Base-by-base conservation (phyloP, 768 basidiomycete species). In the Rhodocollybia butyracea region DNA sequence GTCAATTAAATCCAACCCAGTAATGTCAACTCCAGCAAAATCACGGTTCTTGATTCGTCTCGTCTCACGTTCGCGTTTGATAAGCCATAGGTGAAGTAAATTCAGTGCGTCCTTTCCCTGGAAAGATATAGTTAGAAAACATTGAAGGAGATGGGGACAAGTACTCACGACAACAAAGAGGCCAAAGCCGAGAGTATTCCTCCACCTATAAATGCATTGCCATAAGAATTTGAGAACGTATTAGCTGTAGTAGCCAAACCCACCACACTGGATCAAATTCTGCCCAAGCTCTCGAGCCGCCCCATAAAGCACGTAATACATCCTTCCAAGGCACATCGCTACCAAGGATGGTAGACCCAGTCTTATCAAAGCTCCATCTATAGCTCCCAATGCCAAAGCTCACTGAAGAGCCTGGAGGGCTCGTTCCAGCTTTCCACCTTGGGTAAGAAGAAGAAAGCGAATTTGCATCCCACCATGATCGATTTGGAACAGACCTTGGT, bases 11-110 rank as follows among this genome's bases (percentile, higher is more conserved):
- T 91, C 88, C 38, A 91, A 73, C 59, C 82, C 83, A 11, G 70
- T 65, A 41, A 82, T 61, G 62, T 91, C 88, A n/a, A 91, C 80
- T 0, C 86, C 87, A n/a, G 75, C 73, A 64, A 91, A 91, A 40
- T 88, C 81, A 57, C 80, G 78, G 63, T 77, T 87, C 70, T 84
- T 88, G 26, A 91, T 82, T 22, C 74, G 73, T 13, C 89, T 76
- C 2, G 81, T 83, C 64, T 87, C 82, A 5, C 90, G 72, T 63
- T 91, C 89, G 17, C 82, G 83, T 63, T 88, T 87, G 5, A 82
- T 76, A 4, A 91, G 76, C 71, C 81, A 88, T 5, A 89, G 73
- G 61, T 91, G 85, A 4, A 86, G 67, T 0, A 91, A 73, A 36
- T 86, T 78, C 1, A 88, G 40, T 47, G 83, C 83, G 56, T 91